Evolutionary conservation across 345 rosid species (phyloP), one percentile per base, ranked within the genome.

Genomic region (Rhodamnia argentea): DNA sequence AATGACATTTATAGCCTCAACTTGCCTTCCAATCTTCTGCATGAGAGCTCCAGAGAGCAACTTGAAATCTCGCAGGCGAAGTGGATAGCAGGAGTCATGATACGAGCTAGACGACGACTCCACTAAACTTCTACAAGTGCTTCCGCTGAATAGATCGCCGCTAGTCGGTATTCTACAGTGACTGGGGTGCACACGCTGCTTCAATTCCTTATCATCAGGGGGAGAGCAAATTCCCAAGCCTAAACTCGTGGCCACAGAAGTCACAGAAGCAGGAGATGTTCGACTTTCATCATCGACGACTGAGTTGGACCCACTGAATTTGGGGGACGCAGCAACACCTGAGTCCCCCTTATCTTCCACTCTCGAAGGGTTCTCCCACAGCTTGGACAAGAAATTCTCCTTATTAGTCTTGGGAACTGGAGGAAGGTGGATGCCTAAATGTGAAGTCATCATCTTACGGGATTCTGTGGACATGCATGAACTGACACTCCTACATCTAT

Each of bases 221-320:
- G 87, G 87, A 6, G 91, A 90, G 82, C 88, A 85, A 59, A 90
- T 86, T 84, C 92, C 91, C 88, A 92, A 90, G 50, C 95, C 92
- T 54, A 94, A 88, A 88, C 92, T 95, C 23, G 95, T 92, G 7
- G 93, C 92, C 82, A 91, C 91, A 64, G 94, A 93, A 86, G 92
- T 90, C 32, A 40, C 90, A 2, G 94, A 91, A 27, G 92, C 82
- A 42, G 93, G 91, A 76, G 94, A 94, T 82, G 90, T 86, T 83
- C 54, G 92, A 85, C 87, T 84, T 52, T 84, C 89, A 88, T 92
- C 91, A 53, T 83, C 93, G 51, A 74, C 52, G 29, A 91, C 88
- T 26, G 92, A 92, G 88, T 88, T 90, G 56, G 93, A 93, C 60
- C 92, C 88, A 58, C 91, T 90, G 86, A 84, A 60, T 58, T 60